Evolutionary conservation across 331 rosid species (phyloP), one percentile per base, ranked within the genome.

Genomic region (Quercus tomentella): DNA sequence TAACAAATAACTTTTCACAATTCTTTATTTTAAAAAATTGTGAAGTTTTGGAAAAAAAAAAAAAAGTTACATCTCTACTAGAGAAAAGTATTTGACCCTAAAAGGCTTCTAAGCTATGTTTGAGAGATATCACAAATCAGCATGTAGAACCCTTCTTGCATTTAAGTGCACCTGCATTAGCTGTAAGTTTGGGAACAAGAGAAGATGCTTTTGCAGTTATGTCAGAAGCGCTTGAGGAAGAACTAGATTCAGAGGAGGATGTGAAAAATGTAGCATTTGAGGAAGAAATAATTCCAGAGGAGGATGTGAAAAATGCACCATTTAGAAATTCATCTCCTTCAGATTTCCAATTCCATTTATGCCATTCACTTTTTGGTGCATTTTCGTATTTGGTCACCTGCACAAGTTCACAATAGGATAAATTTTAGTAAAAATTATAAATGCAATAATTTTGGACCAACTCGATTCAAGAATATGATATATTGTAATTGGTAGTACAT

Each of bases 311-410:
- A 83, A 86, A 92, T 8, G 98, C 98, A 74, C 98, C 98, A 67
- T 95, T 95, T 51, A 89, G 26, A 73, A 95, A 0, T 80, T 85
- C 1, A 35, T 95, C 98, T 10, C 98, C 98, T 73, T 86, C 96
- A 3, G 96, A 90, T 28, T 97, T 90, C 98, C 98, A 95, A 6
- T 95, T 91, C 98, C 98, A 95, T n/a, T 10, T 11, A 85, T 43
- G 82, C 98, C 98, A 95, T 12, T 90, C 90, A 83, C 90, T 84
- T 84, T 92, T 93, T 1, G 90, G 78, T 3, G 98, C 96, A 85
- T 95, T 94, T 82, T 95, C 98, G 28, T 87, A 91, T 63, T 95
- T 95, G 33, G 98, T 95, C 72, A 95, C 98, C 98, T 94, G 66
- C 54, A 80, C 61, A 80, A 11, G 35, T 73, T 55, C 49, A 30